Evolutionary conservation across 495 filamentous ascomycete species (phyloP).

Genomic region (Xylaria sp.): DNA sequence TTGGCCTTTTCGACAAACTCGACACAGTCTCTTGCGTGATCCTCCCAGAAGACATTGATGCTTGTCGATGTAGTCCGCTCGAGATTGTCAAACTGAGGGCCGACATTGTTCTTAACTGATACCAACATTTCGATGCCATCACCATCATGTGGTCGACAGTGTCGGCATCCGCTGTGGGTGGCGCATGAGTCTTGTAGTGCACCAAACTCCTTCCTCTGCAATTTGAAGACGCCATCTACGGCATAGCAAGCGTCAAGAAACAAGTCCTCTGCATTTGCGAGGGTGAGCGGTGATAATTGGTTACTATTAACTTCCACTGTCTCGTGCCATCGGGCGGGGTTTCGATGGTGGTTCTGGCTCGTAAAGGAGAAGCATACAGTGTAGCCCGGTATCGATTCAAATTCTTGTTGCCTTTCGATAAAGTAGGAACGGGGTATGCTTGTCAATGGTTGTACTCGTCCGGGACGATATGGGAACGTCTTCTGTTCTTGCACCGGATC

Average conservation of each 20-base stretch:
- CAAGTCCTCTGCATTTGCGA: constrained; percentile 47
- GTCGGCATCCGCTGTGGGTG: constrained; percentile 32
- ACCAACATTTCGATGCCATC: constrained; percentile 48
- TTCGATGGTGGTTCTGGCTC: constrained; percentile 46
- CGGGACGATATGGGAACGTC: constrained; percentile 40
- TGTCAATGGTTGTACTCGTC: constrained; percentile 43
- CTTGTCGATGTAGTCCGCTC: constrained; percentile 46
- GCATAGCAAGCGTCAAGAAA: constrained; percentile 47
- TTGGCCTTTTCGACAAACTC: constrained; percentile 46
- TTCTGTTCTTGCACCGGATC: constrained; percentile 36
- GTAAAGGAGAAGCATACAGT: constrained; percentile 48
- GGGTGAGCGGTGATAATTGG: constrained; percentile 50
- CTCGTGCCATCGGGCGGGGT: constrained; percentile 37
- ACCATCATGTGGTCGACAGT: constrained; percentile 43
- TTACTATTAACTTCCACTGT: constrained; percentile 45
- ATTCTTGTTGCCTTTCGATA: constrained; percentile 49
- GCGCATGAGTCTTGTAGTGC: constrained; percentile 35
- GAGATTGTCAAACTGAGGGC: constrained; percentile 44
- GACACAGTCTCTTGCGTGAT: constrained; percentile 43
- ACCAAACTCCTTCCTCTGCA: constrained; percentile 45
- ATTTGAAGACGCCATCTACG: constrained; percentile 45
- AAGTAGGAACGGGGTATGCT: constrained; percentile 52
- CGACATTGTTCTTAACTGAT: constrained; percentile 51
- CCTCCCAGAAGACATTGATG: constrained; percentile 48
- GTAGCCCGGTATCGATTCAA: constrained; percentile 54